phyloP scores from a whole-genome alignment of 176 grass and related monocot genomes.

The Juncus effusus region DNA sequence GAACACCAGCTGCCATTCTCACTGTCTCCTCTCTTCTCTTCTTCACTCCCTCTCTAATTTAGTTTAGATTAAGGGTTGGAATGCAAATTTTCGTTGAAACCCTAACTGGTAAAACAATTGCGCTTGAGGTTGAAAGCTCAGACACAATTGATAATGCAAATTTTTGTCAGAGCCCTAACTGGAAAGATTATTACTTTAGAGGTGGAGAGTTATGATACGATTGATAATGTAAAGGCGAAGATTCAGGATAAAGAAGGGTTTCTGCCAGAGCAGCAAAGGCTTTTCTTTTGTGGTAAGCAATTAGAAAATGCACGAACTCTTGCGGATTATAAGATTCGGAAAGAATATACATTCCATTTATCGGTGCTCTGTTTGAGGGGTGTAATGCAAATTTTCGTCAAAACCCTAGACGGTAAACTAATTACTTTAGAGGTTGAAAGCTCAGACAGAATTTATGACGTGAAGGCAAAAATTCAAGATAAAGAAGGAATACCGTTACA shows the following conservation, averaged over 20 bases:
- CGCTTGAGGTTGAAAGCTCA: too few relatives aligned
- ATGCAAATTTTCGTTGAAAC: too few relatives aligned
- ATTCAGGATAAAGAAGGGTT: background rate
- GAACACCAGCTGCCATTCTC: too few relatives aligned
- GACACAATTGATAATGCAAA: slow-evolving; percentile 20
- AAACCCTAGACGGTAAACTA: background rate
- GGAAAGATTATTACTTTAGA: slow-evolving; percentile 42
- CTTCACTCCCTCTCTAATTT: too few relatives aligned
- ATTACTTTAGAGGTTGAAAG: slow-evolving; percentile 10
- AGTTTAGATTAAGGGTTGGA: too few relatives aligned
- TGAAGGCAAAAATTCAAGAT: slow-evolving; percentile 23
- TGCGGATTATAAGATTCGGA: background rate
- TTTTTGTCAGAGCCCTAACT: slow-evolving; percentile 31
- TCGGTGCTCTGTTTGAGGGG: background rate
- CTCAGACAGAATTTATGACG: slow-evolving; percentile 1
- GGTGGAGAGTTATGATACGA: slow-evolving; percentile 35
- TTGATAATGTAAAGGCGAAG: slow-evolving; percentile 38
- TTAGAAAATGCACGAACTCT: background rate
- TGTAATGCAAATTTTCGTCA: background rate
- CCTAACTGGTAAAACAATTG: too few relatives aligned
- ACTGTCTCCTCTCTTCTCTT: too few relatives aligned
- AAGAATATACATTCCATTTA: background rate
- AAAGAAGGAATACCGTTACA: background rate
- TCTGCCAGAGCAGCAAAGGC: background rate
- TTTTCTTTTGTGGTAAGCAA: background rate